Evolutionary conservation across 441 rosid species (phyloP), one percentile per base, ranked within the genome.

Genomic region (Macaranga tanarius): DNA sequence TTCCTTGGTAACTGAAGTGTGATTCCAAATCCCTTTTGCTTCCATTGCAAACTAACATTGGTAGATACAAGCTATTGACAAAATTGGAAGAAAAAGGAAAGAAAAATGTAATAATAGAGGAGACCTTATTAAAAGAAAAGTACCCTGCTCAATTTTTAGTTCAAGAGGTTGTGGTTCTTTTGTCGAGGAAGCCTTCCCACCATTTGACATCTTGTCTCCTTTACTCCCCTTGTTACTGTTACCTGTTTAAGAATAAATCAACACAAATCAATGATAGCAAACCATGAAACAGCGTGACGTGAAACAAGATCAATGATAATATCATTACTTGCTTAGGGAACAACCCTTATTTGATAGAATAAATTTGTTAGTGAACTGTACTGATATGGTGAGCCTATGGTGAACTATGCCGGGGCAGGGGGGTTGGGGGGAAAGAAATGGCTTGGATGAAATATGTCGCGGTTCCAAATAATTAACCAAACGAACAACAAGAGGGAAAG

Each of bases 131-230:
- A 12, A 31, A 19, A 63, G 38, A 68, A 40, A 10, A 20, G 65
- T 11, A 89, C 98, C 98, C 70, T 77, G 81, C 77, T 89, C 93
- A 61, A 84, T 65, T 65, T 75, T 87, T 78, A 93, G 87, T 85
- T 87, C 93, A 69, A 80, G 89, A 44, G 88, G 82, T 56, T 58
- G 81, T 50, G 87, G 72, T 69, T 84, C 92, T 79, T 87, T 88
- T 23, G 84, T 54, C 62, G 60, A 72, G 42, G 83, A 51, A 74
- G 58, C 75, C 73, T 85, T 88, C 34, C 70, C 86, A 64, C 75
- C 79, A 69, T 75, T 82, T 38, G 74, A 78, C 7, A 47, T 57
- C 71, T 82, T 88, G 71, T 83, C 88, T 51, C 88, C 97, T 80
- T 82, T 83, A 55, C 88, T 91, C 54, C 86, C 93, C 77, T 83